Percentiles rank a stretch among this genome's conserved stretches.
These are phyloP conservation scores for Pyrenophora seminiperda DNA, from an alignment of 2,329 filamentous ascomycete species.

Conservation along the genomic window DNA sequence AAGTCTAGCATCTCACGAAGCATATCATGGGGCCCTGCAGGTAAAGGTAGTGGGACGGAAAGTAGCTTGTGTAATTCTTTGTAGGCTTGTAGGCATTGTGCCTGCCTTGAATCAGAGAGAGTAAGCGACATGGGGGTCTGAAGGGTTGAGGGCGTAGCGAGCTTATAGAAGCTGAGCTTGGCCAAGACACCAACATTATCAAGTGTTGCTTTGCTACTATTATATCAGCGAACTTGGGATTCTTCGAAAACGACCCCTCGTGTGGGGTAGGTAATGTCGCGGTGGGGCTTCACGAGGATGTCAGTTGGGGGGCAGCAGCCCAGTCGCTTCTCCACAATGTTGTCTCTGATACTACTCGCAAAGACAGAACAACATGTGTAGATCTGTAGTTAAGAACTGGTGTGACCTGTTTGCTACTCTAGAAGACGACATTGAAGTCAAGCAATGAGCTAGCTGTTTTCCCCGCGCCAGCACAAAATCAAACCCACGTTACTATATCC, in stretches of 20 bases:
- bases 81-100: conserved; percentile 51
- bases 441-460: conserved; percentile 21
- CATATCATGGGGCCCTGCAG: conserved; percentile 47
- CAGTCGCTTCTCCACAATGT: neutral
- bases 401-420: no score
- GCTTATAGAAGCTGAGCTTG: neutral
- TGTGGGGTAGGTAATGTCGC: conserved; percentile 34
- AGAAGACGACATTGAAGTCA: neutral
- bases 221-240: neutral
- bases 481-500: conserved; percentile 40
- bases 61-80: conserved; percentile 50
- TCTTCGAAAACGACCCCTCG: conserved; percentile 25
- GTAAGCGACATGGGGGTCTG: conserved; percentile 19
- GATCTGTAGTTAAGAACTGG: no score
- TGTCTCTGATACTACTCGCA: no score
- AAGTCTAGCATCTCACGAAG: conserved; percentile 51
- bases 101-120: conserved; percentile 45
- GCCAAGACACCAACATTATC: no score
- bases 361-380: no score
- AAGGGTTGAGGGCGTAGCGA: neutral
- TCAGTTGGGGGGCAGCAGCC: conserved; percentile 1
- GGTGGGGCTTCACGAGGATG: conserved; percentile 29
- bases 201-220: no score
- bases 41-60: conserved; percentile 43
- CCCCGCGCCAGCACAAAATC: conserved; percentile 25